Evolutionary conservation across 176 grass and related monocot species (phyloP).

Genomic region (Paspalum notatum): DNA sequence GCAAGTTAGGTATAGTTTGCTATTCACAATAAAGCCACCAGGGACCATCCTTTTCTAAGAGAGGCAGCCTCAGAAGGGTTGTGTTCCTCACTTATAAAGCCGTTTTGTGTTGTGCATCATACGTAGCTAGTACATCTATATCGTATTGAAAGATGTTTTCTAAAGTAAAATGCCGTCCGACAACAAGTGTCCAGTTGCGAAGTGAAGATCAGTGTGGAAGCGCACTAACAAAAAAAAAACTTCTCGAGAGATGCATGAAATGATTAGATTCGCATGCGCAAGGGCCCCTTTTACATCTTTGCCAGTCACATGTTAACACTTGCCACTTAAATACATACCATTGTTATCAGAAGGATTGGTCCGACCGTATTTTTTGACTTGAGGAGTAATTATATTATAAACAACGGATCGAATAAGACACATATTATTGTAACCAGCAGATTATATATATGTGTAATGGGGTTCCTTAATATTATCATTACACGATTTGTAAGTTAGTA

Average conservation of each 20-base stretch:
- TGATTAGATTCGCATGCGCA: constrained; percentile 40
- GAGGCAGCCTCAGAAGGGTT: not conserved
- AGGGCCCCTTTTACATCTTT: not conserved
- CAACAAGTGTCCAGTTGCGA: constrained; percentile 74
- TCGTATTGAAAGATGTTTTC: not conserved
- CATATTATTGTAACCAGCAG: not conserved
- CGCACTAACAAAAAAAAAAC: constrained; percentile 21
- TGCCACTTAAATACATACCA: not conserved
- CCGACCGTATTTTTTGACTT: not conserved
- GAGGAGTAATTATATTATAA: not conserved
- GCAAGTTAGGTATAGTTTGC: constrained; percentile 40
- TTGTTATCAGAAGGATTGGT: not conserved
- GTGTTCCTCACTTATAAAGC: not conserved
- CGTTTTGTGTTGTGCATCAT: not conserved
- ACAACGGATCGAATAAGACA: too few relatives aligned
- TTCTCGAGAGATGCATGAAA: not conserved
- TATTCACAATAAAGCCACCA: constrained; percentile 60
- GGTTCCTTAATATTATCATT: not conserved
- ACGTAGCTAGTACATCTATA: not conserved
- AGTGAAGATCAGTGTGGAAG: constrained; percentile 36
- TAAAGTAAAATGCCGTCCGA: constrained; percentile 13
- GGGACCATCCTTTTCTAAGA: constrained; percentile 53
- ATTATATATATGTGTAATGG: too few relatives aligned
- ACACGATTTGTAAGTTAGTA: too few relatives aligned
- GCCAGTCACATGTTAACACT: not conserved